Base-by-base conservation (phyloP, 495 filamentous ascomycete species). In the Coniosporium apollinis region DNA sequence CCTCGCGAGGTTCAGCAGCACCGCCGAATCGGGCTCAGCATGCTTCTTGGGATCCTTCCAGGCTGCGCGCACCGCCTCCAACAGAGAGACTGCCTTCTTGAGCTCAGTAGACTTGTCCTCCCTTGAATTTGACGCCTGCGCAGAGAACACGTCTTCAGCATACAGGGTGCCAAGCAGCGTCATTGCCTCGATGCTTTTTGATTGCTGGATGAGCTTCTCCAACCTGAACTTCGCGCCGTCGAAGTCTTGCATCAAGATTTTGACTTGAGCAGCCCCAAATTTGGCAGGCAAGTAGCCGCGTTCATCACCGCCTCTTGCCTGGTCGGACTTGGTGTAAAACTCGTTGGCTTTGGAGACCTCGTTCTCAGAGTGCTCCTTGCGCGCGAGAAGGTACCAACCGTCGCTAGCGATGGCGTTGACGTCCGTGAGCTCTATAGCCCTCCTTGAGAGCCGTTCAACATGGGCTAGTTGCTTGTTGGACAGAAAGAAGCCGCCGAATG, bases 391-490 rank as follows among this genome's bases (percentile, higher is more conserved):
- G 56, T 93, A 96, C 84, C 84, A 94, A 15, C 87, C 89, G 48
- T 97, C 89, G 52, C 84, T 93, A 2, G 86, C 86, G 51, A 96
- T 81, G 9, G 82, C 77, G 55, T 91, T 86, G 42, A 94, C 85
- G 51, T 97, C 89, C 2, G 87, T 94, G 39, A 80, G 72, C 49
- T 94, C 81, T 42, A 96, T 94, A 1, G 91, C 85, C 54, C 87
- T 89, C 51, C 86, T 78, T 19, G 89, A 82, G 6, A 96, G 67
- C 8, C 67, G 68, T 41, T 97, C 87, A 7, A 89, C 87, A 31
- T 78, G 79, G 2, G 67, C 44, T 50, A 82, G 76, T 2, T 67
- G 65, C 51, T 80, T 89, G 39, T 76, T 67, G 2, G 79, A 69
- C 13, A 94, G 62, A 60, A 93, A 94, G 56, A 89, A 94, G 35